phyloP scores from a whole-genome alignment of 148 eudicot genomes.

The Rheum nobile region DNA sequence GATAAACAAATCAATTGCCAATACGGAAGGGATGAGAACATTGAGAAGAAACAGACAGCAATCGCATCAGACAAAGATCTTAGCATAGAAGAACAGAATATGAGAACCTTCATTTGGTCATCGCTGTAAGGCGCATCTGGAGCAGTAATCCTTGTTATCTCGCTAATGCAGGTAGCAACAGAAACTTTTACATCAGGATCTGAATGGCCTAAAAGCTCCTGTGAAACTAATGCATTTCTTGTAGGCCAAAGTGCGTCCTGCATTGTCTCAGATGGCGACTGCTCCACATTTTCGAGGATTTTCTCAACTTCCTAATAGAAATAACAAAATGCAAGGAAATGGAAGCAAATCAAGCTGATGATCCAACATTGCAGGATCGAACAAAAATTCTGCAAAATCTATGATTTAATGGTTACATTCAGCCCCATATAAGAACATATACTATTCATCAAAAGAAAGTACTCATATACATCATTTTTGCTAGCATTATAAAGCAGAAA shows the following conservation, averaged over 20 bases:
- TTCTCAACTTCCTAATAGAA: slow-evolving; percentile 49
- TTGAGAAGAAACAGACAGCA: not conserved
- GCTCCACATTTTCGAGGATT: slow-evolving; percentile 58
- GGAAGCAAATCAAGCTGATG: not conserved
- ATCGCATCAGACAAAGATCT: not conserved
- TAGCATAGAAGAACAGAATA: not conserved
- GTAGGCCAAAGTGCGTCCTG: slow-evolving; percentile 60
- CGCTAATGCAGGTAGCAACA: slow-evolving; percentile 92
- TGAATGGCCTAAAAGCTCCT: slow-evolving; percentile 46
- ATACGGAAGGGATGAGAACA: not conserved
- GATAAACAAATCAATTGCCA: not conserved
- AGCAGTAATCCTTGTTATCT: slow-evolving; percentile 95
- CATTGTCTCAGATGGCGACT: slow-evolving; percentile 74
- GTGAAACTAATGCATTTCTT: slow-evolving; percentile 50
- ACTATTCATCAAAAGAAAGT: not conserved
- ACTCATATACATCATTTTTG: not conserved
- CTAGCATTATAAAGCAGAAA: not conserved
- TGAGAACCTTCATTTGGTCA: slow-evolving; percentile 77
- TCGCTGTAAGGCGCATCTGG: slow-evolving; percentile 94
- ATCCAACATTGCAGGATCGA: not conserved
- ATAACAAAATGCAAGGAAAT: not conserved
- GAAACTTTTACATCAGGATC: slow-evolving; percentile 72
- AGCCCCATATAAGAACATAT: not conserved
- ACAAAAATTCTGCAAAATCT: not conserved
- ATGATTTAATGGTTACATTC: not conserved